These are phyloP conservation scores for Petunia axillaris DNA, from an alignment of 257 asterid genomes.

Conservation along the genomic window DNA sequence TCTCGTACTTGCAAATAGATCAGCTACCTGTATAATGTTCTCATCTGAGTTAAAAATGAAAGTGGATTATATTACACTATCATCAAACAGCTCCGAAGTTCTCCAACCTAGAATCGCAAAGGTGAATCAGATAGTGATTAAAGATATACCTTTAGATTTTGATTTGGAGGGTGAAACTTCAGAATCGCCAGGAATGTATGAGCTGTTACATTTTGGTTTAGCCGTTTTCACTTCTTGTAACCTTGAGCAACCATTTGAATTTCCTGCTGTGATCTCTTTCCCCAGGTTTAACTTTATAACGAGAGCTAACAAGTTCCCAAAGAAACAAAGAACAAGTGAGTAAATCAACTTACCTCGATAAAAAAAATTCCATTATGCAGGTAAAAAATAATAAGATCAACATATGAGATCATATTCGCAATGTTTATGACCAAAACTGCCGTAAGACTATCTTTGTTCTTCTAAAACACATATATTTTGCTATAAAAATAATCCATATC, in stretches of 20 bases:
- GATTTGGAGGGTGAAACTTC: constrained; percentile 25
- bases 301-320: constrained; percentile 36
- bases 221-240: constrained; percentile 11
- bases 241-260: constrained; percentile 21
- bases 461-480: too few species aligned
- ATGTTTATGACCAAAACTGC: not conserved
- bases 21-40: not conserved
- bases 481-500: too few species aligned
- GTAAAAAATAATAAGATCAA: not conserved
- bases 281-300: constrained; percentile 32
- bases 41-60: not conserved
- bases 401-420: not conserved
- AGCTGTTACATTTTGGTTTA: constrained; percentile 25
- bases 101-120: not conserved
- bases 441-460: too few species aligned
- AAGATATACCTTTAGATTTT: constrained; percentile 28
- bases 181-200: constrained; percentile 25
- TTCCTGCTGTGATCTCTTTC: constrained; percentile 18
- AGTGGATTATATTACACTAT: not conserved
- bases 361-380: not conserved
- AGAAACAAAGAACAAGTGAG: not conserved
- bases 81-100: not conserved
- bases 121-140: not conserved
- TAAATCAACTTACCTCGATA: not conserved
- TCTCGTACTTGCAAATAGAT: not conserved